Percentiles rank a stretch among this genome's conserved stretches.
Evolutionary conservation across 169 alveolate species (phyloP).

Genomic region (Plasmodium reichenowi): DNA sequence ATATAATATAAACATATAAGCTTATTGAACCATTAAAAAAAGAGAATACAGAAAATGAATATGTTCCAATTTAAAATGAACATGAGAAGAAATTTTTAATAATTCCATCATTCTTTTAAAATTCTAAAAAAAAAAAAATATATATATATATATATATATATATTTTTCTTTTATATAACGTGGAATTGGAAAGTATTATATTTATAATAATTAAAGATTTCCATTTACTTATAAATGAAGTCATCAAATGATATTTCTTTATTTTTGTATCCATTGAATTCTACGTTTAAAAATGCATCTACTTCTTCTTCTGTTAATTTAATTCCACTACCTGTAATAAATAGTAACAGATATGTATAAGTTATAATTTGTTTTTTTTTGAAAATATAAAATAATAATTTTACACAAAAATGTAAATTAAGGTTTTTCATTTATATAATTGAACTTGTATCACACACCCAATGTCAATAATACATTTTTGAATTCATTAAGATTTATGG

Average conservation of each 20-base stretch:
- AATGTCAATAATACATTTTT: constrained; percentile 62
- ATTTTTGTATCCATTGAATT: constrained; percentile 51
- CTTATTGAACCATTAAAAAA: too few relatives aligned
- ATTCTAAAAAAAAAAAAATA: constrained; percentile 34
- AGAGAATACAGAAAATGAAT: background rate
- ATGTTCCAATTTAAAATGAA: constrained; percentile 6
- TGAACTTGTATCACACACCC: constrained; percentile 29
- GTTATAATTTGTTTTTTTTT: constrained; percentile 11
- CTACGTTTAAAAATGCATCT: constrained; percentile 71
- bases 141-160: background rate
- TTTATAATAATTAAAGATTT: constrained; percentile 13
- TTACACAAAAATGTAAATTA: background rate
- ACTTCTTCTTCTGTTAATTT: constrained; percentile 73
- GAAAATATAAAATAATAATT: constrained; percentile 14
- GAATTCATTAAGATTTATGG: constrained; percentile 31
- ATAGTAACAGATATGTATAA: background rate
- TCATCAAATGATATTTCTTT: constrained; percentile 68
- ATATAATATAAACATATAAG: too few relatives aligned
- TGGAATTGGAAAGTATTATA: constrained; percentile 20
- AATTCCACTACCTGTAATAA: constrained; percentile 48
- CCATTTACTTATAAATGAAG: constrained; percentile 68
- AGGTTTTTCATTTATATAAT: constrained; percentile 8
- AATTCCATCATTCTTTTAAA: constrained; percentile 49
- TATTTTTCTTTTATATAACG: constrained; percentile 7
- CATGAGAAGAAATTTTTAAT: background rate